Conservation (phyloP, 768 basidiomycete species). For the Paxillus ammoniavirescens region DNA sequence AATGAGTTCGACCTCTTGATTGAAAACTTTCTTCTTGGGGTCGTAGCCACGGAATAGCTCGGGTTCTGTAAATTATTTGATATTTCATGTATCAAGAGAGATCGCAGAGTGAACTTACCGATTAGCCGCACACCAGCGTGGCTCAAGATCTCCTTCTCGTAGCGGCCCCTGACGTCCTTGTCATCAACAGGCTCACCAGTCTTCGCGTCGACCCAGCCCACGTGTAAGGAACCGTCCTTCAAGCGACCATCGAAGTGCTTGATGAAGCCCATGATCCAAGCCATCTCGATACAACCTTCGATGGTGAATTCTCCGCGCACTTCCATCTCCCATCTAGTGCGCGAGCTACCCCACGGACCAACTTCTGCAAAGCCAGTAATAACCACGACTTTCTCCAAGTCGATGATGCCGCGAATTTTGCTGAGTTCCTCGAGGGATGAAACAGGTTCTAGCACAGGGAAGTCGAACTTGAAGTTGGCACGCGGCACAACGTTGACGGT, state of each 20-base stretch:
- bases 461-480: conserved; percentile 96
- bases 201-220: conserved; percentile 98
- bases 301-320: conserved; percentile 96
- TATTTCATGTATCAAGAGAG: conserved; percentile 5
- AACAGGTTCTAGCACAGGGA: conserved; percentile 79
- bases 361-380: conserved; percentile 97
- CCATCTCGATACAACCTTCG: conserved; percentile 98
- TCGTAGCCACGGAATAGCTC: conserved; percentile 98
- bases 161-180: conserved; percentile 91
- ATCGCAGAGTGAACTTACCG: conserved; percentile 49
- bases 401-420: conserved; percentile 83
- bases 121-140: conserved; percentile 95
- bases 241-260: conserved; percentile 98
- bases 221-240: conserved; percentile 88
- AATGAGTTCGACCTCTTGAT: conserved; percentile 94
- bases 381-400: conserved; percentile 94
- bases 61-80: conserved; percentile 61
- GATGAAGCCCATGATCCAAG: conserved; percentile 99
- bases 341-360: conserved; percentile 96
- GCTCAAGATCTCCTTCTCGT: conserved; percentile 89
- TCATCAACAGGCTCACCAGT: conserved; percentile 93
- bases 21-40: conserved; percentile 95
- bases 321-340: conserved; percentile 99
- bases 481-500: conserved; percentile 92
- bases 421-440: conserved; percentile 71